Percentiles rank a stretch among this genome's conserved stretches.
phyloP scores from a whole-genome alignment of 2,329 filamentous ascomycete genomes.

The Colletotrichum lupini region DNA sequence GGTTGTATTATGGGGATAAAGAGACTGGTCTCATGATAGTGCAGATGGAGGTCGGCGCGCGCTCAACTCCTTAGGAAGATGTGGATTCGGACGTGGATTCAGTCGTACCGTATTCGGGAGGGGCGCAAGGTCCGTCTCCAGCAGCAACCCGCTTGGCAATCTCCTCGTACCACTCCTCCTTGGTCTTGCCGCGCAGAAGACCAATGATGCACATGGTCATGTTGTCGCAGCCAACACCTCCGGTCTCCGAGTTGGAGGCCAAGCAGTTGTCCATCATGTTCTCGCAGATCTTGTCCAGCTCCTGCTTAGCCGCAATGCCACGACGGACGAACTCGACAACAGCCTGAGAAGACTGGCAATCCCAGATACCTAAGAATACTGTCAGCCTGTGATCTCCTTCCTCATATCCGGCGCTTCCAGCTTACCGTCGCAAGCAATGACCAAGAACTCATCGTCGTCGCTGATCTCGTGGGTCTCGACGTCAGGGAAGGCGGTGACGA shows the following conservation, averaged over 20 bases:
- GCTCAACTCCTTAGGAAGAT: conserved; percentile 35
- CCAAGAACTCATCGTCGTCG: conserved; percentile 94
- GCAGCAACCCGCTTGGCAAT: conserved; percentile 94
- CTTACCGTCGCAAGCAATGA: conserved; percentile 92
- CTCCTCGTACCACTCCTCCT: conserved; percentile 98
- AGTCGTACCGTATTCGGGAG: conserved; percentile 97
- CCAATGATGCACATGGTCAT: conserved; percentile 98
- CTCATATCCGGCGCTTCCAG: conserved; percentile 29
- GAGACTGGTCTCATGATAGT: conserved; percentile 27
- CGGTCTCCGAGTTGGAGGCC: conserved; percentile 96
- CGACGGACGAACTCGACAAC: conserved; percentile 97
- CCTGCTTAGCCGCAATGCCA: conserved; percentile 96
- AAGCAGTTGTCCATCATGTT: conserved; percentile 99
- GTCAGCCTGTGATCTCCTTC: conserved; percentile 1
- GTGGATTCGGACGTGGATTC: conserved; percentile 31
- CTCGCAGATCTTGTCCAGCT: conserved; percentile 94
- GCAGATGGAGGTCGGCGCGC: conserved; percentile 29
- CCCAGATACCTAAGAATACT: conserved; percentile 87
- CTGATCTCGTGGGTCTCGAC: conserved; percentile 90
- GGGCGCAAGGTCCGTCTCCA: conserved; percentile 97
- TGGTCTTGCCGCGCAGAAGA: conserved; percentile 88
- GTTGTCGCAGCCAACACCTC: conserved; percentile 98
- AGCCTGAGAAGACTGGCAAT: conserved; percentile 98
- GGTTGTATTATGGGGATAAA: conserved; percentile 33
- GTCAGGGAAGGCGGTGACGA: conserved; percentile 96